Conservation (phyloP, 257 asterid genomes). For the Lycium ferocissimum region DNA sequence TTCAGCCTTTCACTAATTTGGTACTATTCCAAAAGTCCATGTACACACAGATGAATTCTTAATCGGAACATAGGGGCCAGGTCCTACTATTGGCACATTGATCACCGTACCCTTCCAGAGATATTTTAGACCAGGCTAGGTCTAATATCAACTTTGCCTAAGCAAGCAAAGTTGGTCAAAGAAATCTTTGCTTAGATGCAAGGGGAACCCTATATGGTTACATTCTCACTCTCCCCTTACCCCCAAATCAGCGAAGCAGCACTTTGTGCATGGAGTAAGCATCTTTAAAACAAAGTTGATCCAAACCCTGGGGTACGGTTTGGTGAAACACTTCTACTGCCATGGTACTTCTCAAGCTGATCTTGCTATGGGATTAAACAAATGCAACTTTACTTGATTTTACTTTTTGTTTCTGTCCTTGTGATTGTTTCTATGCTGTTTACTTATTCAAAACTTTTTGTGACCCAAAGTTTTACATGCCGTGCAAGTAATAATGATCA, state of each 20-base stretch:
- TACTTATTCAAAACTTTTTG: neutral
- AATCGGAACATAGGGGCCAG: neutral
- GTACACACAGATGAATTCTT: slow-evolving; percentile 1
- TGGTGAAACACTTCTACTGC: slow-evolving; percentile 18
- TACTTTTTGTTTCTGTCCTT: neutral
- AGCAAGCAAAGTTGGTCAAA: slow-evolving; percentile 2
- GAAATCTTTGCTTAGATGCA: slow-evolving; percentile 19
- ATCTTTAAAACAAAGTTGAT: neutral
- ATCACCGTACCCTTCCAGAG: neutral
- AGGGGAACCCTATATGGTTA: neutral
- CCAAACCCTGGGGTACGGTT: neutral
- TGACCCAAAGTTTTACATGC: neutral
- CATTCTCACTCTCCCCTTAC: neutral
- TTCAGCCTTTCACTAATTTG: neutral
- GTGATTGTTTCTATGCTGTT: neutral
- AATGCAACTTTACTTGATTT: neutral
- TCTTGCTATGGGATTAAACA: neutral
- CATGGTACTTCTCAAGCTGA: slow-evolving; percentile 6
- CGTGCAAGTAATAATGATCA: neutral
- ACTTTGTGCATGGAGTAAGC: slow-evolving; percentile 22
- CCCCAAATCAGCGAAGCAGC: neutral
- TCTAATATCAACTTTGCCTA: neutral
- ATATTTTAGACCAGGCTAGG: slow-evolving; percentile 20
- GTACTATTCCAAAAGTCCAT: neutral
- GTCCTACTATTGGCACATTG: slow-evolving; percentile 5